Evolutionary conservation across 768 basidiomycete species (phyloP), one percentile per base, ranked within the genome.

Genomic region (Kwoniella pini): DNA sequence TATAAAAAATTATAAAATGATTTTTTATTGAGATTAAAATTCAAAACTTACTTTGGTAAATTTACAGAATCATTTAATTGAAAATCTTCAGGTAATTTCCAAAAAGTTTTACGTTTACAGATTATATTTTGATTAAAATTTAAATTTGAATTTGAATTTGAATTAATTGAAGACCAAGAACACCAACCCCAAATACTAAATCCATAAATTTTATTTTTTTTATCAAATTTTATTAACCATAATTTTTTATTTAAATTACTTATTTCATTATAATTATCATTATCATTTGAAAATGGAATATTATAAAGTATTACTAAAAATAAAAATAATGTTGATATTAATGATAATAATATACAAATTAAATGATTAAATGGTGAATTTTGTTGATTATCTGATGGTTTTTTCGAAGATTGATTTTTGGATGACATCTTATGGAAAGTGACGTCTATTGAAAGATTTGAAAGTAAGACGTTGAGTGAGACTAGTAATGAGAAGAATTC

Each of bases 151-250:
- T 17, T 26, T 4, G 2, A 13, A 9, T 19, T 21, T 3, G 30
- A 4, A 4, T 24, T 53, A 24, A 7, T n/a, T 31, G 19, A 15
- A n/a, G 31, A 48, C 63, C 63, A 64, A 22, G 43, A 36, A 49
- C 63, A 64, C 57, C 57, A 64, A 0, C 63, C 63, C 63, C 63
- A 64, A 19, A 55, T 36, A 3, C 57, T 56, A 15, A 64, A 56
- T 12, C 63, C 63, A 48, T 50, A 64, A 24, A 38, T 30, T 13
- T 10, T 51, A 13, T 10, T 4, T 6, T 17, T 5, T 24, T 12
- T 31, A 12, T 12, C 44, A 4, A 52, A 21, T 13, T 45, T 24
- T 17, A 45, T 27, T 10, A 55, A 26, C 46, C 56, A 57, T 36
- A 49, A 49, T 39, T 43, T 28, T 5, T 45, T 19, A 15, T 40